These are phyloP conservation scores for Marasmius sp. DNA, from an alignment of 1,284 basidiomycete species.

Conservation along the genomic window DNA sequence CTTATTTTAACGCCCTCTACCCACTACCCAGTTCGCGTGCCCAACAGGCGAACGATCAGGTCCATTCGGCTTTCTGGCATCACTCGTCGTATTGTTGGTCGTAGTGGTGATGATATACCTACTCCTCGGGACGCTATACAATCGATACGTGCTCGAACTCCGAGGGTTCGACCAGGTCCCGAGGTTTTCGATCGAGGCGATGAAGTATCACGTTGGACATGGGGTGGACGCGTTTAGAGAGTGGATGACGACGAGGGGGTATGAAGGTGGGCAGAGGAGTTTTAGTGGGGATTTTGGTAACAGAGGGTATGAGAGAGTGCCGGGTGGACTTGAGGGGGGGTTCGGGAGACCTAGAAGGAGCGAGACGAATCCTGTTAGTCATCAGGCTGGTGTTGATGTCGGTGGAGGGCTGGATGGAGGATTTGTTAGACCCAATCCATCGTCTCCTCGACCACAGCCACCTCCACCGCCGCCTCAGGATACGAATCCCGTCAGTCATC, in stretches of 20 bases:
- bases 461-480: constrained; percentile 28
- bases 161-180: constrained; percentile 69
- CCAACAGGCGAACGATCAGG: constrained; percentile 53
- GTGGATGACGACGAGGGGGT: constrained; percentile 20
- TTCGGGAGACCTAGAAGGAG: background rate
- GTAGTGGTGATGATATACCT: constrained; percentile 57
- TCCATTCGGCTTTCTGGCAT: constrained; percentile 50
- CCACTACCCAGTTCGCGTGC: constrained; percentile 70
- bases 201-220: constrained; percentile 45
- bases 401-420: constrained; percentile 12
- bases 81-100: constrained; percentile 53
- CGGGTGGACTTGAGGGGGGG: constrained; percentile 6
- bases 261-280: constrained; percentile 11
- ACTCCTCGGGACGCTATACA: constrained; percentile 64
- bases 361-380: constrained; percentile 37
- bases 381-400: constrained; percentile 36
- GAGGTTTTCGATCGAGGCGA: constrained; percentile 53
- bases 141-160: constrained; percentile 62
- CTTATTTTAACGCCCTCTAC: constrained; percentile 2
- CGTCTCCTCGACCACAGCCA: background rate
- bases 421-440: constrained; percentile 27
- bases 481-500: constrained; percentile 40
- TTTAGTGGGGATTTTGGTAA: background rate
- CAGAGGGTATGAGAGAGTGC: background rate
- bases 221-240: constrained; percentile 42